These are phyloP conservation scores for Aureobasidium leucospermi DNA, from an alignment of 2,329 filamentous ascomycete genomes.

Conservation along the genomic window DNA sequence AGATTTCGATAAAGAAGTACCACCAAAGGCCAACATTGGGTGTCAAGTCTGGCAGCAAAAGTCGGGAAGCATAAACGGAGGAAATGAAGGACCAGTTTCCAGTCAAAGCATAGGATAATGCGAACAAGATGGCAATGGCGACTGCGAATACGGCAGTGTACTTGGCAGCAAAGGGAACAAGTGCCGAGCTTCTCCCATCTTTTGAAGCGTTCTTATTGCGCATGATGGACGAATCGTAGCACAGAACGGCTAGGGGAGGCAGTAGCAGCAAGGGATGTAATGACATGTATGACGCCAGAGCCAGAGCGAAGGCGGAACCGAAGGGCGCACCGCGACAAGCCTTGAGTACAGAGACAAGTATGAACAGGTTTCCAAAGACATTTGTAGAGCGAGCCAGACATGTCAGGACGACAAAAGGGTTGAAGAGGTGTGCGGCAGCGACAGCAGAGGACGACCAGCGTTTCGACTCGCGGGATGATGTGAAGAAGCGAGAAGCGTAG, in stretches of 20 bases:
- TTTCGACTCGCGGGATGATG: constrained; percentile 68
- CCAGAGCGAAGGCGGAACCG: constrained; percentile 74
- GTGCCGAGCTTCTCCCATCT: not conserved
- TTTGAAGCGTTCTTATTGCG: not conserved
- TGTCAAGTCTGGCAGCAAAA: constrained; percentile 84
- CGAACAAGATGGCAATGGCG: constrained; percentile 56
- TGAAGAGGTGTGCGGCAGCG: constrained; percentile 86
- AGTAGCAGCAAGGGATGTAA: constrained; percentile 86
- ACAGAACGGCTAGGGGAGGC: constrained; percentile 71
- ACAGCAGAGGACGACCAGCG: constrained; percentile 68
- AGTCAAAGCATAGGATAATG: constrained; percentile 65
- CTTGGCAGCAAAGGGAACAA: constrained; percentile 23
- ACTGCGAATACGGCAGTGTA: constrained; percentile 52
- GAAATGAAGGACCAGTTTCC: constrained; percentile 80
- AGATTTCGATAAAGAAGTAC: constrained; percentile 99
- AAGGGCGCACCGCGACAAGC: constrained; percentile 65
- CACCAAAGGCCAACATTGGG: constrained; percentile 97
- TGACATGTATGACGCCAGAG: constrained; percentile 82
- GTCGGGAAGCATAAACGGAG: constrained; percentile 87
- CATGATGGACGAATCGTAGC: constrained; percentile 52
- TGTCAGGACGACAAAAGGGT: constrained; percentile 85
- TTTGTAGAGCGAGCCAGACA: constrained; percentile 85
- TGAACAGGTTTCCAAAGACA: constrained; percentile 81
- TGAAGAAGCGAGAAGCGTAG: constrained; percentile 64
- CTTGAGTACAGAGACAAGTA: constrained; percentile 74